Evolutionary conservation across 345 rosid species (phyloP), one percentile per base, ranked within the genome.

Genomic region (Streptanthus diversifolius): DNA sequence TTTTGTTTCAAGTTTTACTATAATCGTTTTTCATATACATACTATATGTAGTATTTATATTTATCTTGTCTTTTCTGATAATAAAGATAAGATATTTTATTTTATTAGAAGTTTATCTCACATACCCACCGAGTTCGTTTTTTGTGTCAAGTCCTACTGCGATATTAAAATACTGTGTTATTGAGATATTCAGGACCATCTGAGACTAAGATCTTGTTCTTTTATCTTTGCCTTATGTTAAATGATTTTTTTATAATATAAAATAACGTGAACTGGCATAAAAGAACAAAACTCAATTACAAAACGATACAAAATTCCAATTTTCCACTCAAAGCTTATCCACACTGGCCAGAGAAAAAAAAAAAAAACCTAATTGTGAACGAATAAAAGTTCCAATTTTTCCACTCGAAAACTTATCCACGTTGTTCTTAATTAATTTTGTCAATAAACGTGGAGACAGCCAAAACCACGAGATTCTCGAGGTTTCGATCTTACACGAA

Each of bases 401-500:
- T 41, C 41, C 1, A 39, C 54, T 56, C 43, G 14, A 0, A 49
- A 61, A 40, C 68, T 17, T 18, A 19, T 51, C 68, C 68, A 51
- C 30, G n/a, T 18, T 17, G 2, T 22, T 41, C n/a, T 24, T 10
- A 51, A 12, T 24, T 5, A 4, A 51, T 24, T n/a, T n/a, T 22
- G 24, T 44, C 13, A 33, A 8, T 17, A 37, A 9, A 36, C 36
- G 59, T 48, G 60, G 70, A 53, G 47, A 12, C 21, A 40, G 22
- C 8, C 10, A 29, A 39, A 5, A 22, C 70, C 76, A 63, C 69
- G 45, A 72, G 63, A 41, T 5, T 72, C 69, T 29, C 68, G 45
- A 39, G 54, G 29, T 72, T 25, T 59, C 22, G 7, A 14, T 36
- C 12, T 49, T 37, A 48, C 30, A 36, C 49, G 40, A 35, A 45